Base-by-base conservation (phyloP, 1,284 basidiomycete genomes). In the Ustilago esculenta region DNA sequence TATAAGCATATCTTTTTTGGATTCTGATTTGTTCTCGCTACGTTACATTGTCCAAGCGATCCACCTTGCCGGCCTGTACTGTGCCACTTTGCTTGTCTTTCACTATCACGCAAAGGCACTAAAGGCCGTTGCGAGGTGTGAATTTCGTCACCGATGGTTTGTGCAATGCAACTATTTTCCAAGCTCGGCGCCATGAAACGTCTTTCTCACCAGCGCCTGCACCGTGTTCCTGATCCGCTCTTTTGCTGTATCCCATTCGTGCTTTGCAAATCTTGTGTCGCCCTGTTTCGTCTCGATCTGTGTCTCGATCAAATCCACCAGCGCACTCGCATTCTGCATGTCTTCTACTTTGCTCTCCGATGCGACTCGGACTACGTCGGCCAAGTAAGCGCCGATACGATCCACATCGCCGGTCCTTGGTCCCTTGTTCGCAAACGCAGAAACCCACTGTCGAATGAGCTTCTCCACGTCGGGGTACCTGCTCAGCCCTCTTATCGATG, bases 391-490 rank as follows among this genome's bases (percentile, higher is more conserved):
- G 0, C 46, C 53, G 32, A 79, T 49, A 6, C 54, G 41, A 42
- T 56, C 49, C 2, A 79, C 72, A 37, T 79, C 77, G 12, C 69
- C 69, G 3, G 44, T 33, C 9, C 70, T 41, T 4, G 77, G 76
- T 3, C 68, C 67, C 12, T 55, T 50, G 9, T 18, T 21, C 3
- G 65, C 64, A 29, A 70, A 71, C 15, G 59, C 60, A 2, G 33
- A 18, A 4, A 70, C 53, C 76, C 76, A 78, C 23, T 57, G 58
- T 3, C 42, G n/a, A 11, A 76, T 47, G 24, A 68, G 49, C 27
- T 35, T 34, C 18, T 48, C 41, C 11, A 69, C 42, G 8, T 59
- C 59, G 12, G 21, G 24, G 40, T 39, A 39, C 41, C 41, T 20
- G 41, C 55, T 49, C 34, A 75, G 35, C 3, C 67, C 67, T 8